A percentile compares a stretch with the other conserved stretches of the same genome.
phyloP scores from a whole-genome alignment of 2,329 filamentous ascomycete species.

The Tothia fuscella region DNA sequence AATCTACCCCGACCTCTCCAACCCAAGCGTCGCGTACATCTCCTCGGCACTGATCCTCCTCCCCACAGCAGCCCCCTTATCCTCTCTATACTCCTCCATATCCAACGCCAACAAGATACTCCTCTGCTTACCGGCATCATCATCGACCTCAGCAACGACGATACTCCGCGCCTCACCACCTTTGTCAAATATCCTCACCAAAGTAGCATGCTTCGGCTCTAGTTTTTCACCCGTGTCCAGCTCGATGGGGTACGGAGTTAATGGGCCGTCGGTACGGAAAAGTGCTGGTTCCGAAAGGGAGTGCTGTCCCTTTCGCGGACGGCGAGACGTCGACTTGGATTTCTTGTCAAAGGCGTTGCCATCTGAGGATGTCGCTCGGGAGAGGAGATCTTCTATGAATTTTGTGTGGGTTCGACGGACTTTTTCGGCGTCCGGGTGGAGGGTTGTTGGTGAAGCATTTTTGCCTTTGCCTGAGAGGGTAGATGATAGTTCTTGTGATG shows the following conservation, averaged over 20 bases:
- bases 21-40: slow-evolving; percentile 5
- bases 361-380: background rate
- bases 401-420: background rate
- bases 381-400: slow-evolving; percentile 1
- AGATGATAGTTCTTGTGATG: background rate
- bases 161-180: background rate
- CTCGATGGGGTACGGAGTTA: slow-evolving; percentile 7
- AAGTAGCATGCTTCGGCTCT: slow-evolving; percentile 5
- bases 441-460: background rate
- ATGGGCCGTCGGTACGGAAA: slow-evolving; percentile 1
- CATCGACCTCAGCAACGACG: slow-evolving; percentile 7
- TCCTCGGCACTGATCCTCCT: slow-evolving; percentile 3
- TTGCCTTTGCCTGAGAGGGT: background rate
- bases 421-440: background rate
- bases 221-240: slow-evolving; percentile 5
- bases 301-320: background rate
- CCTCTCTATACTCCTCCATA: background rate
- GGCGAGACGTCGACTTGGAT: background rate
- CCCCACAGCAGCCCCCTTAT: background rate
- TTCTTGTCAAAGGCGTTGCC: background rate
- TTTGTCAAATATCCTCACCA: background rate
- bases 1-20: no score
- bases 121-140: slow-evolving; percentile 1
- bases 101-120: slow-evolving; percentile 8
- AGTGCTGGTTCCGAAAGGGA: slow-evolving; percentile 1